Percentiles rank a stretch among this genome's conserved stretches.
Conservation (phyloP, 768 basidiomycete species). For the Russula abietina region DNA sequence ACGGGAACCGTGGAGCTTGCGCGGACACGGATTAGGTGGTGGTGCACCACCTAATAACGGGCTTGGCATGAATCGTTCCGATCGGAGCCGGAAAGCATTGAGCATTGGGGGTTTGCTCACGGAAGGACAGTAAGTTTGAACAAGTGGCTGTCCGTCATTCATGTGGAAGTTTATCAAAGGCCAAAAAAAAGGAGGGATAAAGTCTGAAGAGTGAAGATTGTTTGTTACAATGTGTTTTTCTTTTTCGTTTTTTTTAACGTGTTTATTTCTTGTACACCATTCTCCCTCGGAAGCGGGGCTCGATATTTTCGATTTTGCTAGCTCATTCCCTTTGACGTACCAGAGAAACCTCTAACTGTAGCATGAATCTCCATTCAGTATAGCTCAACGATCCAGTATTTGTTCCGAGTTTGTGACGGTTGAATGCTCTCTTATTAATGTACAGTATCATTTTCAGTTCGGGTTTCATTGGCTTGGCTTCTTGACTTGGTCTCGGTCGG, state of each 20-base stretch:
- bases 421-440: neutral
- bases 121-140: neutral
- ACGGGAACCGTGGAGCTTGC: conserved; percentile 6
- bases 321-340: neutral
- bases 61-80: neutral
- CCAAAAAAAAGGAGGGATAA: neutral
- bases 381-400: neutral
- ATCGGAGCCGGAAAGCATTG: conserved; percentile 16
- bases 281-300: neutral
- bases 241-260: neutral
- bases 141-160: neutral
- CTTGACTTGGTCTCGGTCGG: too few species aligned
- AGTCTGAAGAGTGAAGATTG: neutral
- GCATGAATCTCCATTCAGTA: conserved; percentile 5
- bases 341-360: conserved; percentile 13
- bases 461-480: too few species aligned
- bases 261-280: neutral
- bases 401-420: neutral
- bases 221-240: neutral
- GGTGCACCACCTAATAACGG: neutral
- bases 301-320: neutral
- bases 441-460: conserved; percentile 5
- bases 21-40: neutral
- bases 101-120: conserved; percentile 20
- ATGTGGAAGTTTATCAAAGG: neutral